Percentiles rank a stretch among this genome's conserved stretches.
Conservation (phyloP, 2,329 filamentous ascomycete genomes). For the Phaeophleospora eucalypticola region DNA sequence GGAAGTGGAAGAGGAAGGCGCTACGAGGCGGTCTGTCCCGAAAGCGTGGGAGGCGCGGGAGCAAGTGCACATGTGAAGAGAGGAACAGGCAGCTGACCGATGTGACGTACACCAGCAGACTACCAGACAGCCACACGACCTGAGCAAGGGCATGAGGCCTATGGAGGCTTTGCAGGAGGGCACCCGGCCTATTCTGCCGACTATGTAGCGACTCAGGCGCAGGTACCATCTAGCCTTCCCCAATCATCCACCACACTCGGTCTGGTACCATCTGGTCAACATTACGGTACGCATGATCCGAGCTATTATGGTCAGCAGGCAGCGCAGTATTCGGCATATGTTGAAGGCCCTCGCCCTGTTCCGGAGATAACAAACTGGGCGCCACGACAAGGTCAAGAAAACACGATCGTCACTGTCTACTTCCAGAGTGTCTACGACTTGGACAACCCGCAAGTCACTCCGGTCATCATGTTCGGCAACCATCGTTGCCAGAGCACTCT, state of each 20-base stretch:
- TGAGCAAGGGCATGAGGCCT: conserved; percentile 51
- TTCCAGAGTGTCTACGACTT: conserved; percentile 74
- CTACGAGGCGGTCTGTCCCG: conserved; percentile 6
- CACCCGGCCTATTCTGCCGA: conserved; percentile 48
- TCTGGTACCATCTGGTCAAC: conserved; percentile 39
- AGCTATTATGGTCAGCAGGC: conserved; percentile 45
- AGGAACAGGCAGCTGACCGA: conserved; percentile 42
- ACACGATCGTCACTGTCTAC: conserved; percentile 68
- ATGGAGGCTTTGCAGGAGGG: conserved; percentile 41
- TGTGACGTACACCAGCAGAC: conserved; percentile 44
- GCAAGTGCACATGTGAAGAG: conserved; percentile 21
- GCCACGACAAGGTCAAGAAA: conserved; percentile 64
- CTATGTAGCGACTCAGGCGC: conserved; percentile 47
- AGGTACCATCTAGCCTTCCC: conserved; percentile 47
- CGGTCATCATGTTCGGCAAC: conserved; percentile 73
- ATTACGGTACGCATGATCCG: conserved; percentile 49
- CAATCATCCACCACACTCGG: conserved; percentile 42
- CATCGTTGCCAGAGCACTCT: conserved; percentile 66
- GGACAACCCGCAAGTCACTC: conserved; percentile 46
- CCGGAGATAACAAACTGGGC: conserved; percentile 66
- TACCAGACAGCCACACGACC: conserved; percentile 57
- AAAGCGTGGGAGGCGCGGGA: conserved; percentile 15
- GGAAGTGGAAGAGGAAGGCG: conserved; percentile 2
- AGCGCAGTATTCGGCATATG: conserved; percentile 62
- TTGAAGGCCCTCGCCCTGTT: conserved; percentile 57